These are phyloP conservation scores for Wickerhamomyces ciferrii DNA, from an alignment of 805 yeast genomes.

Conservation along the genomic window DNA sequence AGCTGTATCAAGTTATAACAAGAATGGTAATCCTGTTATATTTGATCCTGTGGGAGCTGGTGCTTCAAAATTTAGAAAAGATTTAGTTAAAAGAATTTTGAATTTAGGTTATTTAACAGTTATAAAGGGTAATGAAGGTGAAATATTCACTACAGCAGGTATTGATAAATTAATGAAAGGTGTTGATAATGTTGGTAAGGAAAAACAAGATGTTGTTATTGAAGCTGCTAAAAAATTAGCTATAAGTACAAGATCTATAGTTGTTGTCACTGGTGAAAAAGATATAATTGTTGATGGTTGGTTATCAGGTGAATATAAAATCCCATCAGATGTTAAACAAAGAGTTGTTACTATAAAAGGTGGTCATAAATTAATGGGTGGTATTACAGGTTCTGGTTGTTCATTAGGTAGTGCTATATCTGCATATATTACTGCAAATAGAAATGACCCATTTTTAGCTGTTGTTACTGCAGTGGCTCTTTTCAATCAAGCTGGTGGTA, in stretches of 20 bases:
- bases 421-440: slow-evolving; percentile 9
- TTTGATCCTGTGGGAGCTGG: slow-evolving; percentile 95
- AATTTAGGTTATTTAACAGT: slow-evolving; percentile 56
- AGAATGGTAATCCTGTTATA: slow-evolving; percentile 52
- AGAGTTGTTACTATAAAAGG: slow-evolving; percentile 38
- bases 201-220: slow-evolving; percentile 20
- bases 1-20: slow-evolving; percentile 59
- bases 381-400: slow-evolving; percentile 81
- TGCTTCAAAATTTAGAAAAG: slow-evolving; percentile 57
- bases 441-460: slow-evolving; percentile 6
- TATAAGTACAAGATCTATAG: slow-evolving; percentile 44
- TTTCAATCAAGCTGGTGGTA: slow-evolving; percentile 12
- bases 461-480: slow-evolving; percentile 11
- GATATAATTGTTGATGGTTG: slow-evolving; percentile 50
- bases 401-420: slow-evolving; percentile 68
- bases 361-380: slow-evolving; percentile 58
- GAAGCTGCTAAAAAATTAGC: slow-evolving; percentile 46
- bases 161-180: slow-evolving; percentile 54
- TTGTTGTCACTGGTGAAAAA: slow-evolving; percentile 63
- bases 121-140: slow-evolving; percentile 86
- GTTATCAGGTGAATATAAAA: slow-evolving; percentile 18
- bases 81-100: slow-evolving; percentile 42
- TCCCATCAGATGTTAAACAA: slow-evolving; percentile 18
- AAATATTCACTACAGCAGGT: slow-evolving; percentile 59
- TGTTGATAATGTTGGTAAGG: slow-evolving; percentile 46